Evolutionary conservation across 495 filamentous ascomycete species (phyloP).

Genomic region (Wilcoxina mikolae): DNA sequence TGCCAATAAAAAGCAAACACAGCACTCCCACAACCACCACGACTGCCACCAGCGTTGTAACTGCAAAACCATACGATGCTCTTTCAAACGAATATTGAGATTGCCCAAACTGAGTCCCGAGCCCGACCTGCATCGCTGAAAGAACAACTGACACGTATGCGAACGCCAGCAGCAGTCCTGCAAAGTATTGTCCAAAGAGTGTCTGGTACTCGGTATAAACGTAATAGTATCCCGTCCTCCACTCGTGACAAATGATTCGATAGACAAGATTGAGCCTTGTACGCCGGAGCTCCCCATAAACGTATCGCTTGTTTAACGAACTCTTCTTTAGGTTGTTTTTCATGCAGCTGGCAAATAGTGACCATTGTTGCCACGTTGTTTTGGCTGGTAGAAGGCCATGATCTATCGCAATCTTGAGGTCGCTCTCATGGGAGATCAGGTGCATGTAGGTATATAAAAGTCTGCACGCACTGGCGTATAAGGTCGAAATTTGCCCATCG

Average conservation of each 20-base stretch:
- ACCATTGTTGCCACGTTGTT: conserved; percentile 19
- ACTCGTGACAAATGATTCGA: background rate
- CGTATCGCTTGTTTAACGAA: conserved; percentile 26
- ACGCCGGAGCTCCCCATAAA: conserved; percentile 32
- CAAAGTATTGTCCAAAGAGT: conserved; percentile 28
- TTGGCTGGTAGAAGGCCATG: conserved; percentile 19
- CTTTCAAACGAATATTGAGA: too few relatives aligned
- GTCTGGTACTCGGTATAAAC: conserved; percentile 12
- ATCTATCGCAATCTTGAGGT: conserved; percentile 32
- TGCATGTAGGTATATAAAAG: conserved; percentile 31
- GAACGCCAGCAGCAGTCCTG: conserved; percentile 22
- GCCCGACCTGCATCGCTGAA: conserved; percentile 30
- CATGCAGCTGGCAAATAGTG: background rate
- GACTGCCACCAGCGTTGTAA: too few relatives aligned
- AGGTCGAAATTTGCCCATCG: too few relatives aligned
- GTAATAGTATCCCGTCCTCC: conserved; percentile 15
- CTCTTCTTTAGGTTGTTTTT: background rate
- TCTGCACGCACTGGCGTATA: conserved; percentile 30
- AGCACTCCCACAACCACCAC: too few relatives aligned
- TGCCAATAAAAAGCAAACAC: too few relatives aligned
- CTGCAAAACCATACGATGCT: too few relatives aligned
- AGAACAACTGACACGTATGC: conserved; percentile 28
- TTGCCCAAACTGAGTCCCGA: too few relatives aligned
- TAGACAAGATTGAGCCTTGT: conserved; percentile 28
- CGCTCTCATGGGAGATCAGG: conserved; percentile 31